These are phyloP conservation scores for Corymbia citriodora DNA, from an alignment of 441 rosid species.

Conservation along the genomic window DNA sequence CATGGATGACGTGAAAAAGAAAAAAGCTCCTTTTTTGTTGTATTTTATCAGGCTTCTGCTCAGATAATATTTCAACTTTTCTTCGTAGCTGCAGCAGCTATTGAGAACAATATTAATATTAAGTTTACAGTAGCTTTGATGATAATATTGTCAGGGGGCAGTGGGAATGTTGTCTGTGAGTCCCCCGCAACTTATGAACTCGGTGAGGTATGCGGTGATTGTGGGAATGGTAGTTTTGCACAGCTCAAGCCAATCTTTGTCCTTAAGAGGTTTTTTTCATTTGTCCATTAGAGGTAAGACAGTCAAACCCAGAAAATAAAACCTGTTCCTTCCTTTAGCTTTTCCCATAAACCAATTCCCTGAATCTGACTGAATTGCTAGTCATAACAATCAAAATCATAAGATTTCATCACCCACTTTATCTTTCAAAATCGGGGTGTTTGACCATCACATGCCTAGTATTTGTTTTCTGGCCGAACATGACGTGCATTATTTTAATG, in stretches of 20 bases:
- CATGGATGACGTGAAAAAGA: background rate
- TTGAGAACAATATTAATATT: background rate
- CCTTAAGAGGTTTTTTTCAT: background rate
- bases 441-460: slow-evolving; percentile 15
- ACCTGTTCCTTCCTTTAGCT: background rate
- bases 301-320: background rate
- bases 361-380: background rate
- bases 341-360: background rate
- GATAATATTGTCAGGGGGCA: background rate
- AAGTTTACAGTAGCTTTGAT: background rate
- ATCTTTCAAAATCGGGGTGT: slow-evolving; percentile 14
- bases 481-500: background rate
- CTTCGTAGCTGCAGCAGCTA: background rate
- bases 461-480: background rate
- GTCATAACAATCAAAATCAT: slow-evolving; percentile 1
- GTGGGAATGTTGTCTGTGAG: background rate
- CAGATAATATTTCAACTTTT: background rate
- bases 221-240: background rate
- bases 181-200: background rate
- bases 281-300: background rate
- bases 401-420: background rate
- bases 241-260: background rate
- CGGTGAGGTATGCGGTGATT: background rate
- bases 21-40: background rate
- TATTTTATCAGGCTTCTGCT: background rate